Evolutionary conservation across 768 basidiomycete species (phyloP).

Genomic region (Tricholoma flavovirens): DNA sequence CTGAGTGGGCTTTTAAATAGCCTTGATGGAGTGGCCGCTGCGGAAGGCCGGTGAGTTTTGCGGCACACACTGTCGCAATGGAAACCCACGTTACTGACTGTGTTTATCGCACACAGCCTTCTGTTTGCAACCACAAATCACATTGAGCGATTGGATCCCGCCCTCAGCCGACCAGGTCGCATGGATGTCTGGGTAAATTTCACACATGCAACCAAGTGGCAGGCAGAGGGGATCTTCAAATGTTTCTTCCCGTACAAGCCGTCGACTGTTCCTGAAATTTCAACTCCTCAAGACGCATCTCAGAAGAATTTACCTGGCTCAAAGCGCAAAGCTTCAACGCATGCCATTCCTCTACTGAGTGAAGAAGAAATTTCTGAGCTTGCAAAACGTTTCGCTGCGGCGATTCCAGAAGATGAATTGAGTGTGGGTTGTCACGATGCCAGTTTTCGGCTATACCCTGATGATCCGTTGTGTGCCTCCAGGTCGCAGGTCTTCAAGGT

Average conservation of each 20-base stretch:
- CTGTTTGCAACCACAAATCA: slow-evolving; percentile 93
- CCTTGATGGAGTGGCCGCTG: slow-evolving; percentile 80
- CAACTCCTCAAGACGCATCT: slow-evolving; percentile 40
- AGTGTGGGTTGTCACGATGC: slow-evolving; percentile 47
- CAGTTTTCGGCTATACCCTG: background rate
- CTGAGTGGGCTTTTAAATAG: slow-evolving; percentile 83
- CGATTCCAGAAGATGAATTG: slow-evolving; percentile 83
- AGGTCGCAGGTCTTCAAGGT: slow-evolving; percentile 83
- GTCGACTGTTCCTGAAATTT: slow-evolving; percentile 15
- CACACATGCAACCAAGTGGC: slow-evolving; percentile 87
- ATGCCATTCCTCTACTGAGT: slow-evolving; percentile 61
- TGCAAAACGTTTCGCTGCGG: slow-evolving; percentile 75
- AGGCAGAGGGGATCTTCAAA: slow-evolving; percentile 89
- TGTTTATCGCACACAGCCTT: slow-evolving; percentile 38
- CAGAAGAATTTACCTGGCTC: slow-evolving; percentile 63
- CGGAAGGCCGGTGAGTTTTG: slow-evolving; percentile 73
- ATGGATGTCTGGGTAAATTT: slow-evolving; percentile 95
- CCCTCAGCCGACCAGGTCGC: slow-evolving; percentile 80
- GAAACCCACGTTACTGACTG: slow-evolving; percentile 5
- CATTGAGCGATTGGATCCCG: slow-evolving; percentile 87
- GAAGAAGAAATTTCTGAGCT: slow-evolving; percentile 73
- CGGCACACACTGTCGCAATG: slow-evolving; percentile 1
- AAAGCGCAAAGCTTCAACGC: slow-evolving; percentile 53
- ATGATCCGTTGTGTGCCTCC: slow-evolving; percentile 4
- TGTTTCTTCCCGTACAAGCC: slow-evolving; percentile 83